A percentile compares a stretch with the other conserved stretches of the same genome.
Conservation (phyloP, 768 basidiomycete species). For the Suillus decipiens region DNA sequence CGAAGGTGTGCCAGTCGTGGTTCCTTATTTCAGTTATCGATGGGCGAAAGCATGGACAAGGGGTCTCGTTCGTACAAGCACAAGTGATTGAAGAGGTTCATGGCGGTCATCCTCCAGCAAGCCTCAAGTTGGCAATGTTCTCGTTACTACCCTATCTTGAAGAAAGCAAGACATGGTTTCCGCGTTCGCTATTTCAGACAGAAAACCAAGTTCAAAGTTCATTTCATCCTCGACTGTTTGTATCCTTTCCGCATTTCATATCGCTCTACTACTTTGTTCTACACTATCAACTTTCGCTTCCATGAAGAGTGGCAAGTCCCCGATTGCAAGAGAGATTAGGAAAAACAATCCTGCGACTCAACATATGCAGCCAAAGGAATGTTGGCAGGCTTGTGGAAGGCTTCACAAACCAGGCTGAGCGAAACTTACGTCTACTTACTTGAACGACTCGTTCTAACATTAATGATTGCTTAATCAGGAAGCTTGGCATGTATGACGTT, state of each 20-base stretch:
- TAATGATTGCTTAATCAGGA: constrained; percentile 4
- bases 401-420: constrained; percentile 17
- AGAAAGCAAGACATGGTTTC: constrained; percentile 47
- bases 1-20: constrained; percentile 23
- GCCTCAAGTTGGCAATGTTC: constrained; percentile 52
- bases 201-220: constrained; percentile 69
- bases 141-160: constrained; percentile 49
- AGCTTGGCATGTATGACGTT: background rate
- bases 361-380: background rate
- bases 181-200: constrained; percentile 55
- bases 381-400: constrained; percentile 10
- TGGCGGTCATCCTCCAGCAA: constrained; percentile 39
- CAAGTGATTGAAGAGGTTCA: constrained; percentile 43
- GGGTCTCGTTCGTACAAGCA: constrained; percentile 45
- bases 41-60: constrained; percentile 37
- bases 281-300: constrained; percentile 41
- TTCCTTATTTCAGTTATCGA: constrained; percentile 28
- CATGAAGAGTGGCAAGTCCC: constrained; percentile 40
- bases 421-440: constrained; percentile 5
- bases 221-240: constrained; percentile 55
- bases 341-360: constrained; percentile 21
- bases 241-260: constrained; percentile 38
- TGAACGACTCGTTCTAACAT: background rate
- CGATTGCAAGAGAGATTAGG: constrained; percentile 41
- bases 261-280: constrained; percentile 50